Evolutionary conservation across 2,329 filamentous ascomycete species (phyloP), one percentile per base, ranked within the genome.

Genomic region (Fusarium sulawesiense): DNA sequence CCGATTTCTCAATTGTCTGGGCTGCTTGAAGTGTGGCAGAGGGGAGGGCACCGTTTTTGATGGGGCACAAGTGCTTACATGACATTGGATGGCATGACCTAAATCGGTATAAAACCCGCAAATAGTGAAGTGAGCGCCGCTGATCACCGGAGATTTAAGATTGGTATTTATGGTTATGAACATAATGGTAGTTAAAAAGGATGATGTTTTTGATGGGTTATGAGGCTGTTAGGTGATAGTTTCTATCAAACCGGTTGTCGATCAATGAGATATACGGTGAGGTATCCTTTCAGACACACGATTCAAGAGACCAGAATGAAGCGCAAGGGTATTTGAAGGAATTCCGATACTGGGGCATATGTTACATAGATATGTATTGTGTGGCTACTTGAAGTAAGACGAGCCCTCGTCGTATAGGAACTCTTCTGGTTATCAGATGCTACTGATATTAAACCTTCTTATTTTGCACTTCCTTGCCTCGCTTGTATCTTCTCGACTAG

Each of bases 41-140:
- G 23, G 13, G 18, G 30, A 16, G 27, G 37, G 37, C 42, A 65
- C 34, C 49, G 46, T 57, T 56, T 51, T 54, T 51, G 48, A 67
- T 46, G 64, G 58, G 58, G 64, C 64, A 30, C 48, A 68, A 68
- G 65, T 55, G 65, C 65, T 68, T 64, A 68, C 57, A 64, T 45
- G 48, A 18, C 25, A 68, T 68, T 64, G 63, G 51, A 64, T 45
- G 53, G 13, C n/a, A 68, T 44, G 11, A 13, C 65, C 58, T 7
- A 64, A 66, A 40, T 50, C 30, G 58, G 65, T n/a, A 55, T 58
- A 30, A 58, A 66, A 47, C 56, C 56, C 64, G 62, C 49, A 50
- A 37, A 55, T 45, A 29, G 37, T 27, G 29, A 41, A 20, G 41
- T 14, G 25, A 44, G 23, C 27, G 14, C 41, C 21, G 25, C 37